These are phyloP conservation scores for Prunella vulgaris DNA, from an alignment of 257 asterid species.

Conservation along the genomic window DNA sequence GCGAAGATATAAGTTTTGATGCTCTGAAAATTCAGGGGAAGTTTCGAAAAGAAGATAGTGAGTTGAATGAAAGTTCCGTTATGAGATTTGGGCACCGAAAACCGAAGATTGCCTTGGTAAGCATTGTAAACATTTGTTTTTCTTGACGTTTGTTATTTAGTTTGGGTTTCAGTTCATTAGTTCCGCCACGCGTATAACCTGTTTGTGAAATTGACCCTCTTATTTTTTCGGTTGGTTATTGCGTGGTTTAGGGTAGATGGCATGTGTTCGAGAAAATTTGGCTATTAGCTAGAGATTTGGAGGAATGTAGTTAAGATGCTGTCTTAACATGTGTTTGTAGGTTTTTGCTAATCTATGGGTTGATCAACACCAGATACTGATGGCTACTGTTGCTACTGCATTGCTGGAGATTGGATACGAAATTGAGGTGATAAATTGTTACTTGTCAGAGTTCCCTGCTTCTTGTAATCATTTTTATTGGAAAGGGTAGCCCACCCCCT, in stretches of 20 bases:
- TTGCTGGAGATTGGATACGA: slow-evolving; percentile 74
- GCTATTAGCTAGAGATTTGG: slow-evolving; percentile 13
- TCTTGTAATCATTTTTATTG: neutral
- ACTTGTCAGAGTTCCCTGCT: neutral
- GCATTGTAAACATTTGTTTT: slow-evolving; percentile 1
- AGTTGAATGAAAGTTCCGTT: slow-evolving; percentile 36
- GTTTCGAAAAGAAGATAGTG: slow-evolving; percentile 41
- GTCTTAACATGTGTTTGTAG: slow-evolving; percentile 36
- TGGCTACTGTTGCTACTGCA: slow-evolving; percentile 72
- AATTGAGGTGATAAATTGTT: slow-evolving; percentile 59
- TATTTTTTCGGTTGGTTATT: neutral
- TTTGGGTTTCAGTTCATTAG: too few species aligned
- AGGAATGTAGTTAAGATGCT: slow-evolving; percentile 13
- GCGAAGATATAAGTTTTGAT: slow-evolving; percentile 67
- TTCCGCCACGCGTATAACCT: neutral
- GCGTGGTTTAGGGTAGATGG: neutral
- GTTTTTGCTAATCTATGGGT: slow-evolving; percentile 76
- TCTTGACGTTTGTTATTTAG: neutral
- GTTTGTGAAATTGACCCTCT: neutral
- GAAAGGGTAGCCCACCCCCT: neutral
- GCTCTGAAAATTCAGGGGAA: slow-evolving; percentile 45
- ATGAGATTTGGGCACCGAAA: slow-evolving; percentile 61
- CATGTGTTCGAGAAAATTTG: neutral
- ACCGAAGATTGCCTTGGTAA: slow-evolving; percentile 84
- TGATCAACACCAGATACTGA: slow-evolving; percentile 79